Conservation (phyloP, 2,329 filamentous ascomycete genomes). For the Aspergillus niger region DNA sequence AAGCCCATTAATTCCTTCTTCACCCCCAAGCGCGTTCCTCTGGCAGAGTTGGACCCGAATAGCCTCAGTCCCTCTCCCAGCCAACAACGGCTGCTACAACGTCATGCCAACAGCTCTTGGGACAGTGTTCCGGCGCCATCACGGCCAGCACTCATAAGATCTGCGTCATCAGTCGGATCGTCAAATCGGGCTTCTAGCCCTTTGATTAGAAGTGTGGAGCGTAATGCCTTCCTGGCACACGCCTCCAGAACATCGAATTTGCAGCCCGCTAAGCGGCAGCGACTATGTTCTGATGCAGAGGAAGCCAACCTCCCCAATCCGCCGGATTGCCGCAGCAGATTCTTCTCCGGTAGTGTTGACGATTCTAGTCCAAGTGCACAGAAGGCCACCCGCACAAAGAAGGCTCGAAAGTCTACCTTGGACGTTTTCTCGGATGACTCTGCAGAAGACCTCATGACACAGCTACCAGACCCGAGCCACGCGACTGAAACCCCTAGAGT, state of each 20-base stretch:
- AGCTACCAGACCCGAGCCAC: conserved; percentile 41
- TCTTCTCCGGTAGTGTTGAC: conserved; percentile 43
- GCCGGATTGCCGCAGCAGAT: conserved; percentile 47
- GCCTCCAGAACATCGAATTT: conserved; percentile 44
- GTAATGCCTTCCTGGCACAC: conserved; percentile 43
- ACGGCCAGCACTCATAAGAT: conserved; percentile 37
- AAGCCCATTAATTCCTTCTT: conserved; percentile 67
- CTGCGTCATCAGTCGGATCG: conserved; percentile 39
- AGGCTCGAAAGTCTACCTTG: conserved; percentile 47
- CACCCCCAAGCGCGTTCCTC: conserved; percentile 62
- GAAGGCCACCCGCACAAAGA: conserved; percentile 41
- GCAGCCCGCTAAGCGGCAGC: conserved; percentile 53
- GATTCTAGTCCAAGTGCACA: conserved; percentile 44
- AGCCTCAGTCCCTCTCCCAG: conserved; percentile 66
- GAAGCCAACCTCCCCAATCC: conserved; percentile 37
- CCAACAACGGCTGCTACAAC: conserved; percentile 59
- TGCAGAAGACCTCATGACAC: conserved; percentile 53
- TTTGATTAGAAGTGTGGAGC: conserved; percentile 43
- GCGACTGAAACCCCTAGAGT: neutral
- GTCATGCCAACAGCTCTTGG: conserved; percentile 58
- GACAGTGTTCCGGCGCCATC: conserved; percentile 52
- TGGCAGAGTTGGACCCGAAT: conserved; percentile 69
- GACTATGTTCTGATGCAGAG: conserved; percentile 53
- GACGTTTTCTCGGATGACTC: conserved; percentile 57
- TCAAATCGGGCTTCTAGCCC: conserved; percentile 44